Base-by-base conservation (phyloP, 768 basidiomycete genomes). In the Psilocybe tampanensis region DNA sequence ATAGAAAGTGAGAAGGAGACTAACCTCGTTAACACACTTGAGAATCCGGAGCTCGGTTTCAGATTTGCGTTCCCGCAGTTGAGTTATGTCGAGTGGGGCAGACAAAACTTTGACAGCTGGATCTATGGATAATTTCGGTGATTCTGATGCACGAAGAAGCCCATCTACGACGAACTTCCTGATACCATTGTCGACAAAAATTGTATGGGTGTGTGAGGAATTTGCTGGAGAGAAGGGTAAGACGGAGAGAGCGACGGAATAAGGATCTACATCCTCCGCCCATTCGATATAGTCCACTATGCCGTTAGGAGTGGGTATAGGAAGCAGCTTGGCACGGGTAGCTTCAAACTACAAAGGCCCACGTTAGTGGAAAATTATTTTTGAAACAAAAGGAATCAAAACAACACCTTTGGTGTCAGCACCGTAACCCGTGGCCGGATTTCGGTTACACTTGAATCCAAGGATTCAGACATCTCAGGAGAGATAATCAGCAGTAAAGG, bases 1-100 rank as follows among this genome's bases (percentile, higher is more conserved):
- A 41, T 34, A 52, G 22, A 11, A 33, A 36, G 17, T 26, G 18
- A n/a, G n/a, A 18, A 50, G 34, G 39, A 36, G 19, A 44, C 67
- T 33, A 41, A 93, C 91, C 80, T 94, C 89, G 66, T 93, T 94
- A 1, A 77, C 90, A 65, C 90, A 94, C 62, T 78, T 84, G 65
- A 96, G 68, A 48, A 94, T 77, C 4, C 80, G 80, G 12, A 93
- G 73, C 65, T 94, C 93, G 44, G 85, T 76, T 8, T 66, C 60
- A 12, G 88, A 90, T 69, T 95, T 94, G 59, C 87, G 80, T 69
- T 94, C 89, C 21, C 92, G 78, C 21, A 94, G 67, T 39, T 76
- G 73, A n/a, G 75, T 78, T 26, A 94, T 77, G 48, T 80, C 79
- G 2, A 68, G 60, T 2, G 85, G 84, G 0, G 86, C 86, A 18